Percentiles rank a stretch among this genome's conserved stretches.
Evolutionary conservation across 2,329 filamentous ascomycete genomes (phyloP).

Genomic region (Tricladium varicosporioides): DNA sequence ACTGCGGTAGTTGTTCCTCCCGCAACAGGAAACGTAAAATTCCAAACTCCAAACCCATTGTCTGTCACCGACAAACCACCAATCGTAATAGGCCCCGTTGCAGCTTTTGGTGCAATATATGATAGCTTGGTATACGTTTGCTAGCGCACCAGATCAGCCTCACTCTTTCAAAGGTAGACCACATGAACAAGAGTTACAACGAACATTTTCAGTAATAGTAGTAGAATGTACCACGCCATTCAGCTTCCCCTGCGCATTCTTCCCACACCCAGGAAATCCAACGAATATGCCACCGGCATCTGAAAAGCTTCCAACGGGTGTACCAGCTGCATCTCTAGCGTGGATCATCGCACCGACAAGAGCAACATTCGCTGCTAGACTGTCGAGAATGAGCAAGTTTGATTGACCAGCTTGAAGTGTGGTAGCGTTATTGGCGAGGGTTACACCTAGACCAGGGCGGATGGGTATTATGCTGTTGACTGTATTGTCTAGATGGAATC

Average conservation of each 20-base stretch:
- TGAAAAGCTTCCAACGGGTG: conserved; percentile 4
- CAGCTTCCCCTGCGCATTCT: conserved; percentile 1
- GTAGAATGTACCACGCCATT: conserved; percentile 7
- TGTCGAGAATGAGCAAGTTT: conserved; percentile 4
- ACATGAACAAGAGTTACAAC: background rate
- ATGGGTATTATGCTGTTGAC: conserved; percentile 3
- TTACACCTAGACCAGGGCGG: background rate
- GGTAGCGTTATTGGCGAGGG: background rate
- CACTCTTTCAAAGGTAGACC: background rate
- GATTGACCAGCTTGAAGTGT: background rate
- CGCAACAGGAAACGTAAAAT: conserved; percentile 3
- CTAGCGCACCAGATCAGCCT: background rate
- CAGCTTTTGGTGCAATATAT: conserved; percentile 4
- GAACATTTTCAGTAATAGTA: conserved; percentile 5
- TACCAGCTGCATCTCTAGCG: background rate
- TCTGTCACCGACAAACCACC: conserved; percentile 5
- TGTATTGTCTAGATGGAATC: background rate
- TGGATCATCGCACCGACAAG: conserved; percentile 4
- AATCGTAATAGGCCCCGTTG: background rate
- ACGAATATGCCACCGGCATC: conserved; percentile 6
- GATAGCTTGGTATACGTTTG: conserved; percentile 7
- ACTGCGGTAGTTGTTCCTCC: background rate
- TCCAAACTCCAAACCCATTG: conserved; percentile 10
- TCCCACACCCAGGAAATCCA: conserved; percentile 6
- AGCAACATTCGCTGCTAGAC: background rate